Conservation (phyloP, 768 basidiomycete species). For the Lactifluus volemus region DNA sequence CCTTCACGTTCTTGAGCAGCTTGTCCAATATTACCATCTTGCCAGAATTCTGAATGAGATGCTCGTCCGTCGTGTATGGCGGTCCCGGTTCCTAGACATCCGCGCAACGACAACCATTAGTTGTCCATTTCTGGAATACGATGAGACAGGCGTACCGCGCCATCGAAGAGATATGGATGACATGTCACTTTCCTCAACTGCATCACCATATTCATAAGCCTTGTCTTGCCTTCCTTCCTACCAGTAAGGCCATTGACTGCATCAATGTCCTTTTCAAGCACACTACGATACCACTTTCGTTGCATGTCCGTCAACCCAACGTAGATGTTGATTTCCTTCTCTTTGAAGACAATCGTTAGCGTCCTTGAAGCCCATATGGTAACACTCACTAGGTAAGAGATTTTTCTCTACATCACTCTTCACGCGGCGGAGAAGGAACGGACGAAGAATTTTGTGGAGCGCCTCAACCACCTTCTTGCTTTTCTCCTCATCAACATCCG, state of each 20-base stretch:
- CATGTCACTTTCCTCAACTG: constrained; percentile 89
- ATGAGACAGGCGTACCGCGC: constrained; percentile 46
- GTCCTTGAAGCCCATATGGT: neutral
- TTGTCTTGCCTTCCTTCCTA: constrained; percentile 97
- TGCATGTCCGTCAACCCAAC: constrained; percentile 97
- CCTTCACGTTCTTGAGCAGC: constrained; percentile 77
- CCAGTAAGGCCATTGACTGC: constrained; percentile 94
- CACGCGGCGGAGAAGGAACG: constrained; percentile 89
- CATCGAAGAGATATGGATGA: constrained; percentile 89
- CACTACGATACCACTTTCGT: constrained; percentile 92
- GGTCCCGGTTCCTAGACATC: constrained; percentile 83
- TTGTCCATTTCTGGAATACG: neutral
- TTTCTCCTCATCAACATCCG: constrained; percentile 67
- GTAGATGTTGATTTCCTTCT: constrained; percentile 99
- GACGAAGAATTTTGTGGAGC: constrained; percentile 91
- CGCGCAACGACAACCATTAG: neutral
- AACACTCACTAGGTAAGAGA: constrained; percentile 68
- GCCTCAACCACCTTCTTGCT: constrained; percentile 95
- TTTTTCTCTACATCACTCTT: constrained; percentile 97
- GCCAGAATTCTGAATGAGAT: constrained; percentile 87
- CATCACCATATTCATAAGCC: constrained; percentile 99
- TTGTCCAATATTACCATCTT: constrained; percentile 99
- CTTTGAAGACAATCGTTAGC: constrained; percentile 29
- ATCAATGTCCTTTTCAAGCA: constrained; percentile 97
- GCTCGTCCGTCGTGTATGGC: constrained; percentile 97